Conservation (phyloP, 2,329 filamentous ascomycete species). For the Arthrocladium fulminans region DNA sequence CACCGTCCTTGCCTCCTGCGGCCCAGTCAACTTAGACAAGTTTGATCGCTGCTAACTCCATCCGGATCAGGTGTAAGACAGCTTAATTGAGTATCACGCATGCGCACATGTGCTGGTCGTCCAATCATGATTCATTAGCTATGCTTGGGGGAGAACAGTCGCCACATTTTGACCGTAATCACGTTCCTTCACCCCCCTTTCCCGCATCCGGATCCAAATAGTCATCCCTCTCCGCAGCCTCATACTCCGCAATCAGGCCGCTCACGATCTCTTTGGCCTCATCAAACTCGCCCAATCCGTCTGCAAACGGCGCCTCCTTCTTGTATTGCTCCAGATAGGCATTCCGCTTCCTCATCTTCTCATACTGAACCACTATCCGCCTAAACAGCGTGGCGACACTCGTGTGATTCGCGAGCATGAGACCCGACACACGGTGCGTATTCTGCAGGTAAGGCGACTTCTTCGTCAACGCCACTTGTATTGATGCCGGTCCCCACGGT, state of each 20-base stretch:
- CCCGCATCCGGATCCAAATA: conserved; percentile 67
- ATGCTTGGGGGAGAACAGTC: not conserved
- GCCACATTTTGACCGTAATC: not conserved
- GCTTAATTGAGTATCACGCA: not conserved
- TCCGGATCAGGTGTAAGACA: too few relatives aligned
- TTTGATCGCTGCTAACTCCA: too few relatives aligned
- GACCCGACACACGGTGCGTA: conserved; percentile 84
- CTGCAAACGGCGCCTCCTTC: conserved; percentile 85
- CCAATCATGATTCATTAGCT: not conserved
- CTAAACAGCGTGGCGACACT: conserved; percentile 96
- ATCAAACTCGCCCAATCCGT: conserved; percentile 89
- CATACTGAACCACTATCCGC: conserved; percentile 84
- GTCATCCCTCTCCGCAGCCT: conserved; percentile 82
- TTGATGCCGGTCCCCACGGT: conserved; percentile 94
- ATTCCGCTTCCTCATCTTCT: conserved; percentile 88
- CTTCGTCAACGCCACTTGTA: conserved; percentile 93
- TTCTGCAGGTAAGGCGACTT: conserved; percentile 93
- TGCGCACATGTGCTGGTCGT: not conserved
- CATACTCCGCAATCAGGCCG: conserved; percentile 88
- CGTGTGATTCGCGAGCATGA: conserved; percentile 98
- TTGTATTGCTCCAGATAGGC: conserved; percentile 96
- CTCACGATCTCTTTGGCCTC: conserved; percentile 85
- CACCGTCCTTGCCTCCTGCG: too few relatives aligned
- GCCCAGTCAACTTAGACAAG: too few relatives aligned
- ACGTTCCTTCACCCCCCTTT: conserved; percentile 10